Base-by-base conservation (phyloP, 1,139 yeast genomes). In the Oligophagozyma castellii region DNA sequence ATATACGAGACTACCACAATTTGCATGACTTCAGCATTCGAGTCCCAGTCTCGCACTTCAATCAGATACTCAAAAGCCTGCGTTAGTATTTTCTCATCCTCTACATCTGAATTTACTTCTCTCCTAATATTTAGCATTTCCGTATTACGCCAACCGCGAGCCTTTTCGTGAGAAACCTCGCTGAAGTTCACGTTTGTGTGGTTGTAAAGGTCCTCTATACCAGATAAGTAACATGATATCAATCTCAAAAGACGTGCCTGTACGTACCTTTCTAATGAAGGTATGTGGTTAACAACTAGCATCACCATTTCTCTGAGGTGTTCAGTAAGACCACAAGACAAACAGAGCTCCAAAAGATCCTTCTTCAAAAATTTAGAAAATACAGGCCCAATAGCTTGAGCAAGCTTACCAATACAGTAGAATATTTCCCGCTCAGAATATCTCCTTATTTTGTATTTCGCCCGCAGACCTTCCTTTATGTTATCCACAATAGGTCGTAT, bases 381-480 rank as follows among this genome's bases (percentile, higher is more conserved):
- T 1, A 95, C 93, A n/a, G 95, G 93, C 0, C 95, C 96, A 8
- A 86, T 84, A 0, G 96, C 93, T 14, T 69, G 67, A 0, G 95
- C 86, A 28, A 89, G 59, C 56, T 81, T 79, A 0, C 93, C 83
- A 29, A 89, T 67, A 50, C 96, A 89, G 42, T 79, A 84, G 44
- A 86, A 89, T 14, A 89, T 73, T 1, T 95, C 86, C 0, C 84
- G 78, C 41, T 83, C 94, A 24, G 80, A 75, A 29, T 78, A 89
- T 44, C 72, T 76, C 38, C 78, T 64, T 20, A 63, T 60, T 29
- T 73, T 73, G 24, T 70, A 71, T 49, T 77, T 83, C 1, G 83
- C 63, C 11, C 74, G 67, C 26, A 89, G 61, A 0, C 93, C 92
- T 36, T 86, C 95, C 44, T 86, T 65, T 15, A 86, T 72, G 40